Evolutionary conservation across 2,329 filamentous ascomycete genomes (phyloP).

Genomic region (Aspergillus glaucus): DNA sequence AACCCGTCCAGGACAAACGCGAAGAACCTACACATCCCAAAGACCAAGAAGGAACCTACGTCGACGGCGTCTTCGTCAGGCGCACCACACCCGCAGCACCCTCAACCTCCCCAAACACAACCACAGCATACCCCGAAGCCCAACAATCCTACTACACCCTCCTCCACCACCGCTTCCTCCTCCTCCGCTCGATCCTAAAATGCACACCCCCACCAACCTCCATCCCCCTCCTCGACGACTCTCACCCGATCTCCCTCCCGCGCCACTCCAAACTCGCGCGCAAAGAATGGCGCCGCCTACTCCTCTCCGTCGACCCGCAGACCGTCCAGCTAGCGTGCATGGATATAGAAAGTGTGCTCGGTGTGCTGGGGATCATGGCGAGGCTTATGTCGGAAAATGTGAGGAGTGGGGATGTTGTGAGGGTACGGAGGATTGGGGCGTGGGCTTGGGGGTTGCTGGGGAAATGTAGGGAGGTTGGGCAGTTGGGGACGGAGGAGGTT

Average conservation of each 20-base stretch:
- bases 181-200: conserved; percentile 59
- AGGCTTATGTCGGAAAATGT: conserved; percentile 57
- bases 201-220: conserved; percentile 48
- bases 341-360: conserved; percentile 57
- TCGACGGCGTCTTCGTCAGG: conserved; percentile 73
- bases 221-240: conserved; percentile 48
- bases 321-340: conserved; percentile 48
- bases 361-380: conserved; percentile 57
- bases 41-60: conserved; percentile 57
- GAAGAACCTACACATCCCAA: conserved; percentile 36
- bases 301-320: conserved; percentile 39
- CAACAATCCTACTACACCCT: conserved; percentile 62
- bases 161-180: conserved; percentile 58
- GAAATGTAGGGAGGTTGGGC: conserved; percentile 65
- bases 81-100: conserved; percentile 34
- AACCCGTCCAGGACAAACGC: background rate
- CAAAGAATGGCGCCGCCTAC: conserved; percentile 49
- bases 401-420: conserved; percentile 52
- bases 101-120: background rate
- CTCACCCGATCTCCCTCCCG: conserved; percentile 49
- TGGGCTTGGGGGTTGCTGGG: conserved; percentile 86
- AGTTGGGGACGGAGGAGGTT: conserved; percentile 69
- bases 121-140: conserved; percentile 37
- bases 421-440: conserved; percentile 62
- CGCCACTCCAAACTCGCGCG: conserved; percentile 48